Evolutionary conservation across 371 early-diverging fungal species (phyloP), one percentile per base, ranked within the genome.

Genomic region (Rhizopus sp.): DNA sequence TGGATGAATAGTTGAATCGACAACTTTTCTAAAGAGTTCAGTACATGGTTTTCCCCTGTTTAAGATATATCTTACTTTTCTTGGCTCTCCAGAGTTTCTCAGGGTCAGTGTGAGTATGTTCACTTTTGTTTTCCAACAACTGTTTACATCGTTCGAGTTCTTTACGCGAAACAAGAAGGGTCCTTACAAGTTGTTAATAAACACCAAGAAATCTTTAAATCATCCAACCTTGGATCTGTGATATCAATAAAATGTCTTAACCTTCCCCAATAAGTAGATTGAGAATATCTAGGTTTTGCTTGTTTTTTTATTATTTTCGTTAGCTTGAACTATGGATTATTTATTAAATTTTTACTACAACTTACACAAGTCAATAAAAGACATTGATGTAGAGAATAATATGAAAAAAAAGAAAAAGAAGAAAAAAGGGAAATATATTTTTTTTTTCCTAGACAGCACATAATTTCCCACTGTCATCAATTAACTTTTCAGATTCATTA

Each of bases 1-100:
- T 30, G 93, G 88, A 66, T 93, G 93, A 63, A 89, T 62, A 0
- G 91, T 90, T 17, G 88, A 83, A 64, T 91, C 89, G 29, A 92
- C 84, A 39, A 88, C 82, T 83, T 49, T 3, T 15, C 9, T 13
- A 10, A 7, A 23, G 3, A 33, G 23, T 5, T 16, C 34, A 35
- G 34, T 2, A 1, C 23, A 23, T 23, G 23, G 23, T 23, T 23
- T 23, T 35, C 7, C 6, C 13, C 17, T 4, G 12, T 35, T 15
- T 15, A 33, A 9, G 15, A 13, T 31, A 35, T 23, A 23, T 15
- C 15, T 34, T 71, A 89, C 90, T 71, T 66, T 83, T 85, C 60
- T 91, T 92, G 34, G 91, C 91, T 39, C 76, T 69, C 91, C 90
- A 91, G 37, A 89, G 72, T 35, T 69, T 59, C 63, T 87, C 78